Percentiles rank a stretch among this genome's conserved stretches.
Evolutionary conservation across 2,329 filamentous ascomycete species (phyloP).

Genomic region (Trichophyton simii): DNA sequence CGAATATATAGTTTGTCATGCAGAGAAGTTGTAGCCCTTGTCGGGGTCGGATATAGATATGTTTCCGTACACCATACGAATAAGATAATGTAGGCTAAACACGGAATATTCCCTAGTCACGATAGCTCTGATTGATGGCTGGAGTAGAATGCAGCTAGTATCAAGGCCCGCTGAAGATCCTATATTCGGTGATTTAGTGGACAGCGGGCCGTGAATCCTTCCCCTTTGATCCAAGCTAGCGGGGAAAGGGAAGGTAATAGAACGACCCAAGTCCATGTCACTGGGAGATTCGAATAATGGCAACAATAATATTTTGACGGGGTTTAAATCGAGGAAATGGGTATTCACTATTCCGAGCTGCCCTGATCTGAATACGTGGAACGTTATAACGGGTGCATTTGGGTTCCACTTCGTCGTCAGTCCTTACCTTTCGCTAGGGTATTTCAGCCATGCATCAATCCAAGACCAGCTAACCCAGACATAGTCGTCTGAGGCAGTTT

Average conservation of each 20-base stretch:
- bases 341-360: background rate
- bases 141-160: background rate
- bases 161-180: background rate
- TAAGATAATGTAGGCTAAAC: background rate
- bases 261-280: slow-evolving; percentile 12
- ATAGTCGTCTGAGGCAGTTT: background rate
- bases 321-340: background rate
- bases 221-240: background rate
- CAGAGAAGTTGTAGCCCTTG: background rate
- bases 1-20: background rate
- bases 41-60: background rate
- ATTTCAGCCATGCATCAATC: background rate
- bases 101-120: background rate
- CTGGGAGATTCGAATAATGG: slow-evolving; percentile 8
- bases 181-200: background rate
- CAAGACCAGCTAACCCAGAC: background rate
- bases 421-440: slow-evolving; percentile 1
- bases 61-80: background rate
- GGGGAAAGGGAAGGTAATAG: background rate
- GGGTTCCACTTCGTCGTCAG: slow-evolving; percentile 5
- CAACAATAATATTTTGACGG: background rate
- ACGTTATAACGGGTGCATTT: background rate
- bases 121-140: background rate
- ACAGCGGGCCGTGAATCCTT: background rate
- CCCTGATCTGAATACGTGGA: slow-evolving; percentile 5